Evolutionary conservation across 179 eudicot species (phyloP).

Genomic region (Spinacia oleracea): DNA sequence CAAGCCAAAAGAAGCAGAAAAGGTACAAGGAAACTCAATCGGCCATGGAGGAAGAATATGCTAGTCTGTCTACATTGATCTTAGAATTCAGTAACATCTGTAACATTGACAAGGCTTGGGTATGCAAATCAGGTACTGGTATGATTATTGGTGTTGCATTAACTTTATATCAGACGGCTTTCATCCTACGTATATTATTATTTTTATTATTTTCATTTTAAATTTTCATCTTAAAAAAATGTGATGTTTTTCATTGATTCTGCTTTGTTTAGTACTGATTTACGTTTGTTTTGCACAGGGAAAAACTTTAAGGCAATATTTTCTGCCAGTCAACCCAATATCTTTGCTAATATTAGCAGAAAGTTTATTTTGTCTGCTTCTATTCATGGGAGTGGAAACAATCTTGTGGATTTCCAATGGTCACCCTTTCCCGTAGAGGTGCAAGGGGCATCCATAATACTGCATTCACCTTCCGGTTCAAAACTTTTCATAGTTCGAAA

Average conservation of each 20-base stretch:
- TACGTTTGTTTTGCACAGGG: conserved; percentile 39
- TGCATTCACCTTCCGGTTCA: conserved; percentile 92
- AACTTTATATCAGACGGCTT: neutral
- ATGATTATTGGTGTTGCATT: neutral
- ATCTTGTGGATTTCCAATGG: conserved; percentile 59
- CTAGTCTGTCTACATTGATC: conserved; percentile 51
- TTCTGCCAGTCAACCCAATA: conserved; percentile 72
- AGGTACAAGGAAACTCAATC: conserved; percentile 25
- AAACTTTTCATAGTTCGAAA: conserved; percentile 81
- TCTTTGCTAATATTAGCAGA: conserved; percentile 67
- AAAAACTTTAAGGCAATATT: conserved; percentile 64
- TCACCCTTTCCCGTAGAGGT: conserved; percentile 81
- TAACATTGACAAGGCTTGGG: conserved; percentile 66
- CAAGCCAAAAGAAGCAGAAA: neutral
- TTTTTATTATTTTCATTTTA: neutral
- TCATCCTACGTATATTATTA: neutral
- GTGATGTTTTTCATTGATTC: neutral
- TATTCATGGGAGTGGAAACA: conserved; percentile 33
- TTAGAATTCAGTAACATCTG: conserved; percentile 50
- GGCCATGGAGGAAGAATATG: conserved; percentile 47
- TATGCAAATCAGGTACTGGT: conserved; percentile 40
- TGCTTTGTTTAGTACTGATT: neutral
- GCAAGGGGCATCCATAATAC: conserved; percentile 61
- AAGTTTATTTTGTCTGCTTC: conserved; percentile 56
- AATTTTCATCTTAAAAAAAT: neutral